Percentiles rank a stretch among this genome's conserved stretches.
Evolutionary conservation across 1,139 yeast species (phyloP).

Genomic region (Debaryomycetaceae sp.): DNA sequence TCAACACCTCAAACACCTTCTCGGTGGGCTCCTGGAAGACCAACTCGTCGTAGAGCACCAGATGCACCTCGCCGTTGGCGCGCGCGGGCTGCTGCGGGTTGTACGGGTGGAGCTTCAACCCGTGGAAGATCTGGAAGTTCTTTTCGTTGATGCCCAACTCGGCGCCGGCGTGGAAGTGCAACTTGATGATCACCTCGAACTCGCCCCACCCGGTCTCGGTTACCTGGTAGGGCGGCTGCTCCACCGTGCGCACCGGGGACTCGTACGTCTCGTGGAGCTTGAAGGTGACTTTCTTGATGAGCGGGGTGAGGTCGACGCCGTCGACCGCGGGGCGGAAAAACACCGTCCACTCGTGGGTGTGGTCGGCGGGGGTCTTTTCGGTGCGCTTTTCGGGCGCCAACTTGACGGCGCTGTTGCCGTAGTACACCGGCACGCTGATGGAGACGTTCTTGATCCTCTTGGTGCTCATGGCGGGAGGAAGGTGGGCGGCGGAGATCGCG

Average conservation of each 20-base stretch:
- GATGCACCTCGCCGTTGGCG: slow-evolving; percentile 50
- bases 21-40: slow-evolving; percentile 97
- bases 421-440: slow-evolving; percentile 77
- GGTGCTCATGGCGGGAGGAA: slow-evolving; percentile 6
- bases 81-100: slow-evolving; percentile 41
- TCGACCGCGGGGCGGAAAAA: slow-evolving; percentile 81
- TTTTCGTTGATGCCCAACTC: slow-evolving; percentile 67
- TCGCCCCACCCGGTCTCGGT: slow-evolving; percentile 99
- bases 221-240: slow-evolving; percentile 87
- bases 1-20: slow-evolving; percentile 70
- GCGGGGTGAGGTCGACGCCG: slow-evolving; percentile 70
- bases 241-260: slow-evolving; percentile 77
- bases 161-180: slow-evolving; percentile 80
- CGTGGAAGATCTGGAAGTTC: slow-evolving; percentile 81
- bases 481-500: background rate
- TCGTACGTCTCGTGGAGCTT: slow-evolving; percentile 93
- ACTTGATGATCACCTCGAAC: slow-evolving; percentile 84
- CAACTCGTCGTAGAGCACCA: slow-evolving; percentile 80
- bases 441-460: slow-evolving; percentile 62
- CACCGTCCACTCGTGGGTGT: slow-evolving; percentile 95
- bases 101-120: slow-evolving; percentile 87
- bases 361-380: slow-evolving; percentile 76
- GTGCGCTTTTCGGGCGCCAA: slow-evolving; percentile 59
- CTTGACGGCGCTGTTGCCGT: slow-evolving; percentile 83
- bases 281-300: slow-evolving; percentile 87